phyloP scores from a whole-genome alignment of 2,329 filamentous ascomycete species.

The Aspergillus fischeri region DNA sequence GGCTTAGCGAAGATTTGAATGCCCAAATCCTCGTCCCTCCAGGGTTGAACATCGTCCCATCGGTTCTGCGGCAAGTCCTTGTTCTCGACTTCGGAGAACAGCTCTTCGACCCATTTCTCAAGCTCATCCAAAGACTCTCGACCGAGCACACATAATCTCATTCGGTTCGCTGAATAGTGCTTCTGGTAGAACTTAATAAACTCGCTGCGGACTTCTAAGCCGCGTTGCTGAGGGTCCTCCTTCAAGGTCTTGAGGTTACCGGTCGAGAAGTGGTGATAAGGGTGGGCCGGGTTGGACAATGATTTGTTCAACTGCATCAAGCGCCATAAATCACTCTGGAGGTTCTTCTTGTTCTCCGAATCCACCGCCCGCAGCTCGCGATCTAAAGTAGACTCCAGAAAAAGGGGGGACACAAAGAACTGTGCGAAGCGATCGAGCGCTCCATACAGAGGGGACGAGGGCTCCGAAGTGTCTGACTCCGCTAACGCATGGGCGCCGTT shows the following conservation, averaged over 20 bases:
- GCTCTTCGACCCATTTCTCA: conserved; percentile 76
- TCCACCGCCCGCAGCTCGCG: conserved; percentile 85
- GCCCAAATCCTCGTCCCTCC: conserved; percentile 56
- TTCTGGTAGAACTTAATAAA: conserved; percentile 89
- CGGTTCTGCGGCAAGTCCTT: conserved; percentile 68
- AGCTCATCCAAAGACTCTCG: conserved; percentile 76
- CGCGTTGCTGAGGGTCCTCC: conserved; percentile 70
- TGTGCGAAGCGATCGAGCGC: conserved; percentile 88
- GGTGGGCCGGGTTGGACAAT: conserved; percentile 80
- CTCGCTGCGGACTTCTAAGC: conserved; percentile 80
- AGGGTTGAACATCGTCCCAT: conserved; percentile 62
- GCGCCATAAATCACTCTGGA: conserved; percentile 86
- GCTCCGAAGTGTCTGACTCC: conserved; percentile 18
- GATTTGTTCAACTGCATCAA: conserved; percentile 84
- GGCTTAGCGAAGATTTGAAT: conserved; percentile 84
- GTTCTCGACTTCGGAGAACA: conserved; percentile 78
- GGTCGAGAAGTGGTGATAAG: conserved; percentile 87
- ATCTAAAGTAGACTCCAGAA: conserved; percentile 78
- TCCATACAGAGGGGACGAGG: conserved; percentile 64
- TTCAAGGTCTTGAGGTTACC: conserved; percentile 84
- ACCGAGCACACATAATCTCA: conserved; percentile 86
- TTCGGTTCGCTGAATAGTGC: conserved; percentile 88
- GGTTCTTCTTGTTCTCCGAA: conserved; percentile 96
- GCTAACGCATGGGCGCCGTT: conserved; percentile 13
- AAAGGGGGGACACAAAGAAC: conserved; percentile 87